Base-by-base conservation (phyloP, 257 asterid species). In the Nemophila menziesii region DNA sequence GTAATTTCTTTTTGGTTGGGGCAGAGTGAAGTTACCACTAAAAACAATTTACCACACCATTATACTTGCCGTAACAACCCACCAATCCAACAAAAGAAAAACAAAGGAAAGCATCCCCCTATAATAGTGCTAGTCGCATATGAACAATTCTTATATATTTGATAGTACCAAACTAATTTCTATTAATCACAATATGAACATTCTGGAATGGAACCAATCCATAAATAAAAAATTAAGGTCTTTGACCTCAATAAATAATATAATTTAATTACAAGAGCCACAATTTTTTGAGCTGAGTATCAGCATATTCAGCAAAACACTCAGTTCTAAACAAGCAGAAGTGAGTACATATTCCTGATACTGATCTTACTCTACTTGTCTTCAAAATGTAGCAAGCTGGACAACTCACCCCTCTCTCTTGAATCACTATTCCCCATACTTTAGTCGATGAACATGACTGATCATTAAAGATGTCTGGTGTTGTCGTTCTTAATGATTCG, bases 351-450 rank as follows among this genome's bases (percentile, higher is more conserved):
- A 21, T 29, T 14, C 72, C 72, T 29, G 51, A 9, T n/a, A 49
- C 44, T 19, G 59, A 49, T 22, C 48, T 20, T 20, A 59, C 59
- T 34, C 48, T 47, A 51, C 72, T 16, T 21, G 72, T 65, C 39
- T 65, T 59, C 16, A 65, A 43, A 15, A 65, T 18, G 16, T 65
- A 65, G 27, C 72, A 65, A 45, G 63, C 67, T 44, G 72, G 64
- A 26, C 51, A 42, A 40, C 27, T 58, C n/a, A 22, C 26, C n/a
- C 71, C 67, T 24, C 46, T 59, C n/a, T 61, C 72, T 49, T 65
- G 72, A 27, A 65, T 65, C 8, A 59, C 54, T 6, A 65, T 50
- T 29, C 72, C 72, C 66, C 66, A 65, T 0, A 50, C 55, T 24
- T 33, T 58, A 4, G 55, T 59, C 2, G 52, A 37, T 0, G 65